Base-by-base conservation (phyloP, 1,284 basidiomycete genomes). In the Grifola frondosa region DNA sequence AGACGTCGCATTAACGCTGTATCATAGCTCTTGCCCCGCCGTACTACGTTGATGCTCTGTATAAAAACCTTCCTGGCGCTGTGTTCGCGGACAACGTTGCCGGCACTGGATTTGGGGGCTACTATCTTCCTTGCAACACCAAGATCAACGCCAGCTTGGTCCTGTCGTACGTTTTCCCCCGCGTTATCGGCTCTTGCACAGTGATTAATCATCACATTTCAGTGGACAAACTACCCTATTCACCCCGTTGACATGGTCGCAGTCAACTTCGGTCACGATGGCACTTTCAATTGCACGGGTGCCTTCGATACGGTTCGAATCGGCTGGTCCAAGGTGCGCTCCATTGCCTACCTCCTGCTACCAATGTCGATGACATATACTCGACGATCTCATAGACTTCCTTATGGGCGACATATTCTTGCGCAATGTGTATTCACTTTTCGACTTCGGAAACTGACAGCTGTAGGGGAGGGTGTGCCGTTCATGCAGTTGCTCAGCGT, bases 21-120 rank as follows among this genome's bases (percentile, higher is more conserved):
- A n/a, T n/a, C n/a, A 3, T 21, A 57, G 56, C 42, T 5, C 37
- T 33, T 4, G 56, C 46, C 7, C 52, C 51, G 11, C 20, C 12
- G 13, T 48, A 40, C 29, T 53, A 54, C 32, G 52, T 52, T 11
- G 49, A 59, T 26, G 49, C 51, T 5, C 46, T 59, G 28, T 59
- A 56, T 40, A 40, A 42, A 31, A 32, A 49, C 28, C 9, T 56
- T 8, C 51, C 57, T 10, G 53, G 55, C 1, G 49, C 53, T 2
- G 19, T 22, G 9, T 50, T 37, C 25, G 40, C 42, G 29, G 30
- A 42, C n/a, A 6, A 30, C 9, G 15, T 12, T n/a, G 16, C n/a
- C 11, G 37, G 37, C 17, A 30, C n/a, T n/a, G 28, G 19, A 7
- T 20, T 37, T 4, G 36, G 37, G 11, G 15, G 23, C 13, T 57